These are phyloP conservation scores for Aegilops longissima DNA, from an alignment of 176 grass and related monocot genomes.

Conservation along the genomic window DNA sequence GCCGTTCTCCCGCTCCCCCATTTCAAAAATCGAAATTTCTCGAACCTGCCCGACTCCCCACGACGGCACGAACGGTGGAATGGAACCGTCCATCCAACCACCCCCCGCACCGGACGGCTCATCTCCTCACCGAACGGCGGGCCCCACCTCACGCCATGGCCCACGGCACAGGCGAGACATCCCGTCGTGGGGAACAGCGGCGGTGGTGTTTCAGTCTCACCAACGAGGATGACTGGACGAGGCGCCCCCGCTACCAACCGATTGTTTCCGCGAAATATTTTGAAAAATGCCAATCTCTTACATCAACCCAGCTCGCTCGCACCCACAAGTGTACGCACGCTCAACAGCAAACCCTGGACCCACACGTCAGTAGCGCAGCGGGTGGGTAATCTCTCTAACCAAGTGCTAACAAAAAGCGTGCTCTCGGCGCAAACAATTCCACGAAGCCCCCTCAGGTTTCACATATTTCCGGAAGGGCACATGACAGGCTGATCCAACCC, in stretches of 20 bases:
- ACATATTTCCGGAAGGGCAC: fast-evolving
- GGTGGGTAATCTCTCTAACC: fast-evolving
- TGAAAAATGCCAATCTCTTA: background rate
- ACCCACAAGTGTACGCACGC: background rate
- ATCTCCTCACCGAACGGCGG: background rate
- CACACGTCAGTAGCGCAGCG: fast-evolving
- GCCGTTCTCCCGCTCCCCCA: constrained; percentile 24
- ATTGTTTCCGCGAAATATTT: background rate
- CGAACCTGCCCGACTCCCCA: background rate
- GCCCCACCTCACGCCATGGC: background rate
- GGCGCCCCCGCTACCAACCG: constrained; percentile 33
- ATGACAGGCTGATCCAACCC: background rate
- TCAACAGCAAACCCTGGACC: fast-evolving
- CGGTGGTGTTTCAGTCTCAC: background rate
- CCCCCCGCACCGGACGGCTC: background rate
- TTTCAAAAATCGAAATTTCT: constrained; percentile 40
- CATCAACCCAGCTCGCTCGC: background rate
- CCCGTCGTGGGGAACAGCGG: background rate
- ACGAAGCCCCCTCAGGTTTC: fast-evolving
- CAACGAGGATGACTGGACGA: background rate
- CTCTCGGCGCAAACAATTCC: background rate
- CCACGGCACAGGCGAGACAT: background rate
- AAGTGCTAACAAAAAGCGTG: background rate
- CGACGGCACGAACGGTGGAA: background rate
- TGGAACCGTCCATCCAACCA: background rate